phyloP scores from a whole-genome alignment of 176 grass and related monocot species.

The Dendrocalamus sinicus region DNA sequence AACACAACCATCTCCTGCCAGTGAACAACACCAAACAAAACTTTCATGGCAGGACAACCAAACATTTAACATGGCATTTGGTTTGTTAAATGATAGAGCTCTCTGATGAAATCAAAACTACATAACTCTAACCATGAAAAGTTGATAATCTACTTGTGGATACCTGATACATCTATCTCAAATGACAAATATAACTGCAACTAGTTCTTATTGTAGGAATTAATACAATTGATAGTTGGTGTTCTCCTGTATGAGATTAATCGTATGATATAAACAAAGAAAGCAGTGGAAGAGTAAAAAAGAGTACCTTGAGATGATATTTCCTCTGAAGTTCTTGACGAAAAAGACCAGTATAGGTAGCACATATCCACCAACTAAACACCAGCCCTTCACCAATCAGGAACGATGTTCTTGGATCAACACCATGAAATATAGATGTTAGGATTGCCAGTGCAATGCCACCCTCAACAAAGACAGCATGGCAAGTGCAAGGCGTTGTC shows the following conservation, averaged over 20 bases:
- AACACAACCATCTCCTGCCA: not conserved
- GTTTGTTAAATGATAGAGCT: constrained; percentile 1
- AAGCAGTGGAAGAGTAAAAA: not conserved
- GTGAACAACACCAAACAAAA: not conserved
- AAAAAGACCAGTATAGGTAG: constrained; percentile 47
- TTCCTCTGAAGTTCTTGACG: constrained; percentile 57
- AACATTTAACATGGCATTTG: not conserved
- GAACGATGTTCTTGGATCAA: constrained; percentile 57
- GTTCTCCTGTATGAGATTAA: not conserved
- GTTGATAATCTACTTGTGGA: not conserved
- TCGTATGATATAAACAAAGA: not conserved
- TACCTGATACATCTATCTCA: not conserved
- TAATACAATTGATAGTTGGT: not conserved
- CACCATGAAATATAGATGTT: constrained; percentile 58
- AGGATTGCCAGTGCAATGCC: constrained; percentile 64
- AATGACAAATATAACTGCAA: not conserved
- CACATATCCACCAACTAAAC: constrained; percentile 63
- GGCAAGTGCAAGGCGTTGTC: constrained; percentile 64
- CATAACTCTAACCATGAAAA: constrained; percentile 14
- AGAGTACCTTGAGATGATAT: constrained; percentile 70
- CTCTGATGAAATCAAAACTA: not conserved
- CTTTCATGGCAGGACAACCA: not conserved
- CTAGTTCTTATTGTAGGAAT: not conserved
- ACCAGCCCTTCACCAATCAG: constrained; percentile 68
- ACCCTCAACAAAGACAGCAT: constrained; percentile 72